phyloP scores from a whole-genome alignment of 345 rosid genomes.

The Linum tenue region DNA sequence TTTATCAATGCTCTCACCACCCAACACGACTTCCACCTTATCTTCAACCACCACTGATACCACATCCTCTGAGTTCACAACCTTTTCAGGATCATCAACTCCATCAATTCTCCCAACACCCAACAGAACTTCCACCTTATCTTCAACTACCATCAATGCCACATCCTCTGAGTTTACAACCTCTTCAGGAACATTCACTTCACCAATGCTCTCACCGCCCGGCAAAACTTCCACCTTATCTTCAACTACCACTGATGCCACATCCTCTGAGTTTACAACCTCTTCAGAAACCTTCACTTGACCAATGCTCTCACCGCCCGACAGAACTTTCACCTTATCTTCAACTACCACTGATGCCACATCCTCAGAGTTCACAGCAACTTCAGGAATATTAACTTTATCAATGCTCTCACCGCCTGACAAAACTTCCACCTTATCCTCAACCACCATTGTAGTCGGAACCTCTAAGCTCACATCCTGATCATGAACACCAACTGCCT shows the following conservation, averaged over 20 bases:
- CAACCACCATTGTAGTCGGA: constrained; percentile 9
- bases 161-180: too few relatives aligned
- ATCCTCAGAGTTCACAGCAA: too few relatives aligned
- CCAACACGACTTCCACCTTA: constrained; percentile 21
- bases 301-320: too few relatives aligned
- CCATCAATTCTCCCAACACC: too few relatives aligned
- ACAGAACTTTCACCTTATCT: too few relatives aligned
- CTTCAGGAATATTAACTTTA: constrained; percentile 14
- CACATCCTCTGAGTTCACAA: constrained; percentile 20
- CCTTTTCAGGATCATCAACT: constrained; percentile 20
- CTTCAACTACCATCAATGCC: too few relatives aligned
- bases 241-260: constrained; percentile 10
- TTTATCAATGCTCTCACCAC: constrained; percentile 27
- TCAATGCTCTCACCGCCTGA: constrained; percentile 25
- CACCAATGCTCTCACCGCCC: constrained; percentile 14
- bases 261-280: constrained; percentile 20
- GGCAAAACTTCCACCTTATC: constrained; percentile 22
- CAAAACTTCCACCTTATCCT: constrained; percentile 22
- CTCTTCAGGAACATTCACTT: too few relatives aligned
- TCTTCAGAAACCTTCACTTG: constrained; percentile 14
- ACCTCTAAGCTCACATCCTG: constrained; percentile 23
- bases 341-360: too few relatives aligned
- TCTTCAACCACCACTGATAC: constrained; percentile 14
- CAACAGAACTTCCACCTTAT: constrained; percentile 13
- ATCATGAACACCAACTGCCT: constrained; percentile 34